phyloP scores from a whole-genome alignment of 305 asterid genomes.

The Fraxinus nigra region DNA sequence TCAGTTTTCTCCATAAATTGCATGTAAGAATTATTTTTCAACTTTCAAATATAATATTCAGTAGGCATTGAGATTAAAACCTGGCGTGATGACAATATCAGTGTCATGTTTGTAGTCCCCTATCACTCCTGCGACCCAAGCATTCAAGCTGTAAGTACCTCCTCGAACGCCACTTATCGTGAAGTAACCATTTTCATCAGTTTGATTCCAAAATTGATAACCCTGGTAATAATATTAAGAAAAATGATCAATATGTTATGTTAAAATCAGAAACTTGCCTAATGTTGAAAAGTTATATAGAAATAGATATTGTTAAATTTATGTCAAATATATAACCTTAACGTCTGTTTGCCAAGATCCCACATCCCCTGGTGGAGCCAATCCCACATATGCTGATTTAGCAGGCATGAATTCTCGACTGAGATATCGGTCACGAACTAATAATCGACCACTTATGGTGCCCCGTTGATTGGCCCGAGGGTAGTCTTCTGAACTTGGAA shows the following conservation, averaged over 20 bases:
- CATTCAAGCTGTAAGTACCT: constrained; percentile 53
- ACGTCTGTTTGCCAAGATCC: constrained; percentile 68
- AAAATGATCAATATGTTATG: not conserved
- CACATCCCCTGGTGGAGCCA: constrained; percentile 50
- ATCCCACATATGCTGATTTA: constrained; percentile 46
- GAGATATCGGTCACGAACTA: constrained; percentile 44
- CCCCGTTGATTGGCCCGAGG: constrained; percentile 43
- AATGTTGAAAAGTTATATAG: not conserved
- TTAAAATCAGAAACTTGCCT: no score
- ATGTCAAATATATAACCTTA: constrained; percentile 34
- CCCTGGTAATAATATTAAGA: constrained; percentile 39
- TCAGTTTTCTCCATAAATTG: not conserved
- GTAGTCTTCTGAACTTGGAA: constrained; percentile 44
- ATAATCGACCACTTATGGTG: constrained; percentile 38
- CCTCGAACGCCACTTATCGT: constrained; percentile 36
- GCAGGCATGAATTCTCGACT: constrained; percentile 29
- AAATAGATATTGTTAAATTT: not conserved
- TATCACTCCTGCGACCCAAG: constrained; percentile 67
- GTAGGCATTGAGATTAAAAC: constrained; percentile 16
- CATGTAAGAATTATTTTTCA: not conserved
- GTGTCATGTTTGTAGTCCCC: constrained; percentile 53
- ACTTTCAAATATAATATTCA: not conserved
- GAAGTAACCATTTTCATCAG: constrained; percentile 48
- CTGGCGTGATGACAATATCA: constrained; percentile 38
- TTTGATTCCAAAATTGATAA: constrained; percentile 69